Base-by-base conservation (phyloP, 164 flowering plant genomes). In the Sedum album region DNA sequence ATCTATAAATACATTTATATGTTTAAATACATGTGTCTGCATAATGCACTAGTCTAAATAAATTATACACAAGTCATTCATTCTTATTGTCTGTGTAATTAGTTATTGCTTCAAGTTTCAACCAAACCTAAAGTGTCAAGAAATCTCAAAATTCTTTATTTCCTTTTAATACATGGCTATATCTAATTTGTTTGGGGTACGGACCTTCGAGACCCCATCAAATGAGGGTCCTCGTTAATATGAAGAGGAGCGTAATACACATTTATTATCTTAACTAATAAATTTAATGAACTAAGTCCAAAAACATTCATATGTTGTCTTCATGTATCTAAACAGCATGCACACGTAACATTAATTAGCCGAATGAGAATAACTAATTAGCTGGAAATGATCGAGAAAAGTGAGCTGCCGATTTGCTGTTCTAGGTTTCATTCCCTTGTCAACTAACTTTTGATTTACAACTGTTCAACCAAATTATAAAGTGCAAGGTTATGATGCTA, bases 91-190 rank as follows among this genome's bases (percentile, higher is more conserved):
- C 73, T 77, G 80, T 76, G 73, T 74, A 65, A 78, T 77, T 77
- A 71, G 78, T 78, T 71, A 70, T 66, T 60, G 68, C 28, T 46
- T 71, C 73, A 73, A 75, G 76, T 69, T 77, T 71, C 79, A 77
- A 62, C 79, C 76, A 81, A 71, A 78, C 72, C 82, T 77, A 75
- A 72, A 60, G 63, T 66, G 67, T 75, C 82, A 81, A 83, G 84
- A 79, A 76, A 78, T 28, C 68, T 82, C 68, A 64, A 39, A 21
- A 53, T 53, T 53, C 60, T 9, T 53, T 21, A 17, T 21, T 23
- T 53, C 18, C 31, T 10, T 10, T 11, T 1, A 9, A 55, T 51
- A 51, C 57, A 51, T 51, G 57, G 28, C 57, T 51, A 21, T n/a
- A 51, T n/a, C 57, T 51, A 51, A 51, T 51, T 51, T 51, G 57